Evolutionary conservation across 495 filamentous ascomycete species (phyloP).

Genomic region (Penicillium canariense): DNA sequence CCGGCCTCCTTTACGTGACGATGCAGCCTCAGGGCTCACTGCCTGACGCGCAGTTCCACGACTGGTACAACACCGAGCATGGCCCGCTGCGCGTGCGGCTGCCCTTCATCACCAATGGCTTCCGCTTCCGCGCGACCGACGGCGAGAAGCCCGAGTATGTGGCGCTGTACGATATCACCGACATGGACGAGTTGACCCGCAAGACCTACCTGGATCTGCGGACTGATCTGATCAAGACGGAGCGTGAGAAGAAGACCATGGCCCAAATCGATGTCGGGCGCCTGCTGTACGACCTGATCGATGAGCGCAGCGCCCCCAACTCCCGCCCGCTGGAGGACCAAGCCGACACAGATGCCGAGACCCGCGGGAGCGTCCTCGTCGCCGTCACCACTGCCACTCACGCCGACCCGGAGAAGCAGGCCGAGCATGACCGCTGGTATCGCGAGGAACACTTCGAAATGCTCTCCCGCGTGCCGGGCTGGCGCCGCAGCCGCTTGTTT

Average conservation of each 20-base stretch:
- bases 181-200: constrained; percentile 65
- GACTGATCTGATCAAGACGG: constrained; percentile 59
- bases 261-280: constrained; percentile 69
- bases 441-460: constrained; percentile 68
- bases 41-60: constrained; percentile 70
- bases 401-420: constrained; percentile 49
- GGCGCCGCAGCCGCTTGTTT: constrained; percentile 67
- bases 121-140: constrained; percentile 71
- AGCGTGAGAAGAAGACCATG: constrained; percentile 73
- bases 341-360: constrained; percentile 54
- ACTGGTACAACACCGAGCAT: constrained; percentile 91
- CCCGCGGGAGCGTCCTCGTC: constrained; percentile 57
- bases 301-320: constrained; percentile 47
- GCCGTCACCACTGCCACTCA: constrained; percentile 58
- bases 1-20: constrained; percentile 74
- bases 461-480: constrained; percentile 70
- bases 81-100: constrained; percentile 72
- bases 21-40: constrained; percentile 69
- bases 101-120: constrained; percentile 70
- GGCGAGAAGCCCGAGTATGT: constrained; percentile 60
- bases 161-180: constrained; percentile 76
- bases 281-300: constrained; percentile 63
- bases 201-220: constrained; percentile 65
- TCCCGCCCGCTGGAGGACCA: constrained; percentile 57
- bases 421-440: constrained; percentile 65